Conservation (phyloP, 306 rosid species). For the Quercus parvula region DNA sequence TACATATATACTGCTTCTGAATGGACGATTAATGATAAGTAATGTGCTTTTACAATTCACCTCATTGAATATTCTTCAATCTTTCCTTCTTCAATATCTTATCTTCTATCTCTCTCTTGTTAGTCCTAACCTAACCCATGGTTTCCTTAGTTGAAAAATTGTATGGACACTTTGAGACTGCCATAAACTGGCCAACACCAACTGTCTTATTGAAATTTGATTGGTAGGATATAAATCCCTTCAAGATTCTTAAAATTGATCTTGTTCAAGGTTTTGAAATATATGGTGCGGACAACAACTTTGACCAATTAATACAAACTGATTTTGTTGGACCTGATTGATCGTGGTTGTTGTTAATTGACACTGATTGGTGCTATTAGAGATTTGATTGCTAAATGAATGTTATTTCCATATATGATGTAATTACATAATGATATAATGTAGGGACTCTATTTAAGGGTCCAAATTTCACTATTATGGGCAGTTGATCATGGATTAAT, state of each 20-base stretch:
- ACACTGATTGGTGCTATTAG: too few relatives aligned
- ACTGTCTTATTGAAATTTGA: not conserved
- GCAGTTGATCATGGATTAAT: too few relatives aligned
- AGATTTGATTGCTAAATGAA: too few relatives aligned
- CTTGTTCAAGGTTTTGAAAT: not conserved
- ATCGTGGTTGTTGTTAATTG: too few relatives aligned
- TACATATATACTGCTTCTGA: not conserved
- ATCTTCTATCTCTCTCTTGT: not conserved
- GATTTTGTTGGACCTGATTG: too few relatives aligned
- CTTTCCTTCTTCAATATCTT: not conserved
- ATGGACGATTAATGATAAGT: not conserved
- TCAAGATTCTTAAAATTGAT: not conserved
- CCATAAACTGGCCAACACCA: not conserved
- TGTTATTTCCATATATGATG: too few relatives aligned
- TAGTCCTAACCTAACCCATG: not conserved
- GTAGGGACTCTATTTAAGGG: too few relatives aligned
- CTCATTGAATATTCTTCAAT: not conserved
- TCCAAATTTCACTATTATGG: too few relatives aligned
- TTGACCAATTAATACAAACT: too few relatives aligned
- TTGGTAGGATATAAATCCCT: not conserved
- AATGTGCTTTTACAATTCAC: not conserved
- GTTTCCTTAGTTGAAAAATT: not conserved
- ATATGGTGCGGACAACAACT: not conserved
- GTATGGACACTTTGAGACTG: not conserved
- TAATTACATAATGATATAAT: too few relatives aligned